Conservation (phyloP, 225 moss, liverwort and hornwort species). For the Neckera pumila region DNA sequence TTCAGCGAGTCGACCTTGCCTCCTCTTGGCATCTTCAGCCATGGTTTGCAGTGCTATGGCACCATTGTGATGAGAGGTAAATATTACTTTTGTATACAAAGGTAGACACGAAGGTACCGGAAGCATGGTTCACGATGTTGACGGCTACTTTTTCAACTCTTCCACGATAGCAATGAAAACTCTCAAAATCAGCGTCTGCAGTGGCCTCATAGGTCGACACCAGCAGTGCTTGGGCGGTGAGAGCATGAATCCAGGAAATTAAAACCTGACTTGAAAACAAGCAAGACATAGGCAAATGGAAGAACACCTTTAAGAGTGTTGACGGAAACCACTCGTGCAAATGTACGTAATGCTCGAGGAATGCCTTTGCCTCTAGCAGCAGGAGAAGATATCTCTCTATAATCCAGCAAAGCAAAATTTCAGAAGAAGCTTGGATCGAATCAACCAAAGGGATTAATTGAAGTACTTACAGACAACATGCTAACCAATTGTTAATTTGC, state of each 20-base stretch:
- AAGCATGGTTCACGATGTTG: neutral
- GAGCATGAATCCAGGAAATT: neutral
- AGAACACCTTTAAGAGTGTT: constrained; percentile 6
- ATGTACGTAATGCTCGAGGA: constrained; percentile 29
- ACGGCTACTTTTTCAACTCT: neutral
- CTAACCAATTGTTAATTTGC: neutral
- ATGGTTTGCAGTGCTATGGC: constrained; percentile 21
- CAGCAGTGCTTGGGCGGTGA: neutral
- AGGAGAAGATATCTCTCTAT: constrained; percentile 30
- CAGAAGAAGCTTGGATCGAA: neutral
- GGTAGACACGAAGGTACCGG: neutral
- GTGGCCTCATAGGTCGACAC: neutral
- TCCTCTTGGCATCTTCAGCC: constrained; percentile 31
- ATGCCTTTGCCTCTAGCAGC: constrained; percentile 39
- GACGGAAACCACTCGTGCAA: constrained; percentile 27
- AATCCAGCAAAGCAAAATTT: neutral
- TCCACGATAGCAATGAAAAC: neutral
- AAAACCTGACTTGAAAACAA: neutral
- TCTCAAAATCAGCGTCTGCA: neutral
- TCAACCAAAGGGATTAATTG: neutral
- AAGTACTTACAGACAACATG: neutral
- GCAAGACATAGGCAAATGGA: neutral
- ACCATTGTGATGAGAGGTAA: neutral
- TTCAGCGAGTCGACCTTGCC: constrained; percentile 23
- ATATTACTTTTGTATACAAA: neutral